Base-by-base conservation (phyloP, 2,329 filamentous ascomycete genomes). In the Laburnicola sp. region DNA sequence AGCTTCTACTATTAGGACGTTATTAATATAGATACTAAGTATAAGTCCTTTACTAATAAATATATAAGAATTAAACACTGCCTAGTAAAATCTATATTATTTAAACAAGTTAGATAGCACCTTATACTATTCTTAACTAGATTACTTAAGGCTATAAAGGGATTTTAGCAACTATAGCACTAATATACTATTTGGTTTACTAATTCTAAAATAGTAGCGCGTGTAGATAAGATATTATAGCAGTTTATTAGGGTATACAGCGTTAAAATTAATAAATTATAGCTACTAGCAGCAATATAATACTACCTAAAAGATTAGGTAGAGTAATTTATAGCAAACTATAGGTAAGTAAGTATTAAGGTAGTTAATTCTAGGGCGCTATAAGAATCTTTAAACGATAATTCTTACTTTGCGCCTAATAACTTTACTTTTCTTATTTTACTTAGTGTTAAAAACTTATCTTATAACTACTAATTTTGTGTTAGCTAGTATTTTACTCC, bases 81-180 rank as follows among this genome's bases (percentile, higher is more conserved):
- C 39, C 32, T 44, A 32, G 3, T 4, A 21, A 10, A 54, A 47
- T 4, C 45, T 42, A 10, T 35, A 30, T 10, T 32, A 4, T 3
- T 26, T 31, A 4, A 51, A 27, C 49, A 8, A 51, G 21, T 23
- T 21, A 7, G 43, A 46, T 16, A 51, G 49, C 3, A 57, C 36
- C 28, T 43, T 6, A 22, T 52, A 51, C 57, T 42, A 64, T 10
- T 62, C 45, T 6, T 35, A 28, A 2, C 56, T 51, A 3, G 49
- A 59, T 49, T 57, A 26, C 30, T 59, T 59, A 3, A 61, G 50
- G 1, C 57, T 52, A 42, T 62, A 63, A 8, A 64, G 40, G 1
- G 50, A 45, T 23, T 41, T 41, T 4, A 22, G 10, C 4, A 54
- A n/a, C 11, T 23, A n/a, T 26, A 53, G 31, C 3, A 36, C 21